phyloP scores from a whole-genome alignment of 352 stramenopile genomes.

The Thraustochytrium sp. region DNA sequence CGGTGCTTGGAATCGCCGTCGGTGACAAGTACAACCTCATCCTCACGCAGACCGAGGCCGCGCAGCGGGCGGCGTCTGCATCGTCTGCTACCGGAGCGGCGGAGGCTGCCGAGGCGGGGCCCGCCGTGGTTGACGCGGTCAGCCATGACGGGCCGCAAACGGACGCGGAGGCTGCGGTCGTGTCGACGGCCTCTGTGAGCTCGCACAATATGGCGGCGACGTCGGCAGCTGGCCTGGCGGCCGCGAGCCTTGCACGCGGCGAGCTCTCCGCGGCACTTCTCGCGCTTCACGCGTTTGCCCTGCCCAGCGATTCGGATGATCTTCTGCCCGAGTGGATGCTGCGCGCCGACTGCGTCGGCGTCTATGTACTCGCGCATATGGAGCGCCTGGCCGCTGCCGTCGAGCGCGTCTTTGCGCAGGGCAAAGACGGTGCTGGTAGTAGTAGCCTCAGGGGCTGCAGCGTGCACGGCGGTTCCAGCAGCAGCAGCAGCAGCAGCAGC shows the following conservation, averaged over 20 bases:
- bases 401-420: background rate
- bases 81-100: background rate
- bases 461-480: too few species aligned
- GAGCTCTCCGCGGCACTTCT: background rate
- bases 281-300: background rate
- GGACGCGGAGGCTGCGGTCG: background rate
- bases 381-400: background rate
- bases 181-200: too few species aligned
- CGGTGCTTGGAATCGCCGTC: conserved; percentile 20
- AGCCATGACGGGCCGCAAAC: too few species aligned
- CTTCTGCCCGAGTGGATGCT: conserved; percentile 39
- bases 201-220: too few species aligned
- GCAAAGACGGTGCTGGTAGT: too few species aligned
- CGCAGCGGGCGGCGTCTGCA: background rate
- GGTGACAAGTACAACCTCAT: conserved; percentile 44
- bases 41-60: background rate
- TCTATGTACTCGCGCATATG: conserved; percentile 24
- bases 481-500: too few species aligned
- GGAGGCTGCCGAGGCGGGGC: background rate
- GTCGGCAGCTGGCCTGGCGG: too few species aligned
- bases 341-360: background rate
- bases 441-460: too few species aligned
- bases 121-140: too few species aligned
- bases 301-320: conserved; percentile 17
- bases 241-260: background rate